phyloP scores from a whole-genome alignment of 495 filamentous ascomycete genomes.

The Extremus antarcticus region DNA sequence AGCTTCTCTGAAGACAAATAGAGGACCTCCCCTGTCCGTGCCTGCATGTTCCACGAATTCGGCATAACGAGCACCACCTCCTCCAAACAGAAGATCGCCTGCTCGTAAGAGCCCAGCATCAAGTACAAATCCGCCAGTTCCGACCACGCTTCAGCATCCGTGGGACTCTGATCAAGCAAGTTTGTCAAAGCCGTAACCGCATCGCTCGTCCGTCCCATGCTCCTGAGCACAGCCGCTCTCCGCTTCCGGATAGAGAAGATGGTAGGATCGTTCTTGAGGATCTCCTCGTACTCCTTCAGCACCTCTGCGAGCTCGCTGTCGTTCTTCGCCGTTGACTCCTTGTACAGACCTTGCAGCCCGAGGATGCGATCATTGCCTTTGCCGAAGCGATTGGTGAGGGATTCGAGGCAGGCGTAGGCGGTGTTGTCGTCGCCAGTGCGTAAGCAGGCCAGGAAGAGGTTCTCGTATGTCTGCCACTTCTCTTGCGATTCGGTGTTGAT shows the following conservation, averaged over 20 bases:
- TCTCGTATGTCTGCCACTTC: slow-evolving; percentile 72
- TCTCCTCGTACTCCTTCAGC: slow-evolving; percentile 63
- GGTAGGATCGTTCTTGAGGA: slow-evolving; percentile 61
- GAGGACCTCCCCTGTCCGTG: slow-evolving; percentile 70
- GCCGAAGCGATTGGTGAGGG: slow-evolving; percentile 69
- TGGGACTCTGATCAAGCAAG: slow-evolving; percentile 72
- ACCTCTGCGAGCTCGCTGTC: slow-evolving; percentile 51
- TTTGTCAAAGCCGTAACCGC: slow-evolving; percentile 63
- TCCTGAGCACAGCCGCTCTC: slow-evolving; percentile 66
- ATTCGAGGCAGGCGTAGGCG: slow-evolving; percentile 61
- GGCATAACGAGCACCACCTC: slow-evolving; percentile 82
- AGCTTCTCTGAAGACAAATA: slow-evolving; percentile 51
- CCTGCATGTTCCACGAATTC: slow-evolving; percentile 95
- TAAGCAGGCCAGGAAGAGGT: slow-evolving; percentile 74
- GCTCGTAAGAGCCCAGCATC: slow-evolving; percentile 58
- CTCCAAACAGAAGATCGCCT: slow-evolving; percentile 81
- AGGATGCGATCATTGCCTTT: slow-evolving; percentile 69
- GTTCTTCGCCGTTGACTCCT: slow-evolving; percentile 69
- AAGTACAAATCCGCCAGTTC: slow-evolving; percentile 83
- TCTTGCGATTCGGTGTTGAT: slow-evolving; percentile 56
- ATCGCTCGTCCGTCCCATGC: slow-evolving; percentile 54
- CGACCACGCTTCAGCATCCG: slow-evolving; percentile 88
- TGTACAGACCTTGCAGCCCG: slow-evolving; percentile 69
- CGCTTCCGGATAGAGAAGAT: slow-evolving; percentile 83
- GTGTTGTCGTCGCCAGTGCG: slow-evolving; percentile 71